phyloP scores from a whole-genome alignment of 106 monocot species.

The Dendrobium chrysotoxum region DNA sequence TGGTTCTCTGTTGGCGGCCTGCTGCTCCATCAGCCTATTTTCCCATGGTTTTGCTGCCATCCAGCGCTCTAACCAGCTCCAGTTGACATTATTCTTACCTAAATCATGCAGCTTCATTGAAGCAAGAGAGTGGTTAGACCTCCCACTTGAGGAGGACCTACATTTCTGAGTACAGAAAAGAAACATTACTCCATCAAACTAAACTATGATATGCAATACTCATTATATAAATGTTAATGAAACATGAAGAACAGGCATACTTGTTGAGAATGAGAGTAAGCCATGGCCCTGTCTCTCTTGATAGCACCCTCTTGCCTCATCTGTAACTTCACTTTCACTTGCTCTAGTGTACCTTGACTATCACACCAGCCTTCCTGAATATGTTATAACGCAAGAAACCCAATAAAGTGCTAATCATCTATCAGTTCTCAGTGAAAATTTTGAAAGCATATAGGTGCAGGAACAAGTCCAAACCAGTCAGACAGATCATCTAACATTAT shows the following conservation, averaged over 20 bases:
- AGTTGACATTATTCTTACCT: conserved; percentile 33
- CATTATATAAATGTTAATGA: neutral
- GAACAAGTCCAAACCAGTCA: neutral
- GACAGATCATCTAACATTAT: neutral
- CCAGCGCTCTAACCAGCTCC: conserved; percentile 76
- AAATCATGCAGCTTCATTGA: conserved; percentile 19
- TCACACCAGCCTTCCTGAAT: conserved; percentile 74
- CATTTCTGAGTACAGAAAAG: conserved; percentile 37
- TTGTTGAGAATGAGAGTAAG: conserved; percentile 50
- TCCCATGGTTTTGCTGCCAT: conserved; percentile 74
- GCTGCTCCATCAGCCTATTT: conserved; percentile 40
- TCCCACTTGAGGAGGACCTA: conserved; percentile 24
- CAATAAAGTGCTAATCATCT: too few species aligned
- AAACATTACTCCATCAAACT: neutral
- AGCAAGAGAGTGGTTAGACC: conserved; percentile 5
- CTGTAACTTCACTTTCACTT: conserved; percentile 40
- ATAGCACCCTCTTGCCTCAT: conserved; percentile 50
- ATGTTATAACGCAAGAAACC: neutral
- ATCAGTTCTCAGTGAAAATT: too few species aligned
- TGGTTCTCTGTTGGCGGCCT: neutral
- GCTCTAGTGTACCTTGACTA: conserved; percentile 50
- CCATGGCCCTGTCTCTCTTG: conserved; percentile 53
- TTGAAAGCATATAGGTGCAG: too few species aligned
- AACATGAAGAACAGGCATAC: conserved; percentile 11
- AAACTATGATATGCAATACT: neutral